Percentiles rank a stretch among this genome's conserved stretches.
Conservation (phyloP, 2,329 filamentous ascomycete species). For the Neofusicoccum sp. region DNA sequence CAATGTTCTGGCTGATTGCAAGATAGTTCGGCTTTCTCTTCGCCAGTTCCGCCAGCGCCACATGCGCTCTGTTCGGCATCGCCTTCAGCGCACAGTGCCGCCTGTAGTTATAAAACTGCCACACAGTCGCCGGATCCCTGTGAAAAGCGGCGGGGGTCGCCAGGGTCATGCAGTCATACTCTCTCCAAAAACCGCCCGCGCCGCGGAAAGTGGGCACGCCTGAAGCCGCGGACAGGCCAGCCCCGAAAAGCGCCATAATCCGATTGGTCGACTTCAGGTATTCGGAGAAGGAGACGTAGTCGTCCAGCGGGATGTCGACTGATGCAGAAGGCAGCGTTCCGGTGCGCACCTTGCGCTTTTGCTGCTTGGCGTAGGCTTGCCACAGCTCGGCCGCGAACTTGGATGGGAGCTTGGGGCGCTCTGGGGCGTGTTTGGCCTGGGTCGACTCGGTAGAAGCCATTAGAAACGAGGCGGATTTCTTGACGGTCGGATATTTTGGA, state of each 20-base stretch:
- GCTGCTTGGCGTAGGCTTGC: not conserved
- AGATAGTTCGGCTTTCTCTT: conserved; percentile 21
- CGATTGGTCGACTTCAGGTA: conserved; percentile 22
- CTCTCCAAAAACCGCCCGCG: conserved; percentile 23
- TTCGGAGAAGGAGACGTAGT: conserved; percentile 2
- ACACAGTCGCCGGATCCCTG: conserved; percentile 24
- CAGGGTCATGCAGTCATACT: conserved; percentile 20
- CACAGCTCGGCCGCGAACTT: not conserved
- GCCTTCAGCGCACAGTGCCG: conserved; percentile 20
- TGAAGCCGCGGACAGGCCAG: conserved; percentile 27
- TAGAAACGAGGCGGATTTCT: no score
- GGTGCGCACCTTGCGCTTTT: conserved; percentile 7
- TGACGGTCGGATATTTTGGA: not conserved
- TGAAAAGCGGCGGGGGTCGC: conserved; percentile 19
- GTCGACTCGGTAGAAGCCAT: not conserved
- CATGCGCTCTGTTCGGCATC: conserved; percentile 26
- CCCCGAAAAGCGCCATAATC: conserved; percentile 26
- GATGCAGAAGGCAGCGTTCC: not conserved
- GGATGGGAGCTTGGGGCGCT: not conserved
- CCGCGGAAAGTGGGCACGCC: conserved; percentile 28
- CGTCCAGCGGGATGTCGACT: not conserved
- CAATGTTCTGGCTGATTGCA: conserved; percentile 28
- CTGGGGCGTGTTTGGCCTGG: not conserved
- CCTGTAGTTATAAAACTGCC: conserved; percentile 24
- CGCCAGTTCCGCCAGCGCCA: conserved; percentile 23